A percentile compares a stretch with the other conserved stretches of the same genome.
Conservation (phyloP, 176 grass and related monocot species). For the Lolium rigidum region DNA sequence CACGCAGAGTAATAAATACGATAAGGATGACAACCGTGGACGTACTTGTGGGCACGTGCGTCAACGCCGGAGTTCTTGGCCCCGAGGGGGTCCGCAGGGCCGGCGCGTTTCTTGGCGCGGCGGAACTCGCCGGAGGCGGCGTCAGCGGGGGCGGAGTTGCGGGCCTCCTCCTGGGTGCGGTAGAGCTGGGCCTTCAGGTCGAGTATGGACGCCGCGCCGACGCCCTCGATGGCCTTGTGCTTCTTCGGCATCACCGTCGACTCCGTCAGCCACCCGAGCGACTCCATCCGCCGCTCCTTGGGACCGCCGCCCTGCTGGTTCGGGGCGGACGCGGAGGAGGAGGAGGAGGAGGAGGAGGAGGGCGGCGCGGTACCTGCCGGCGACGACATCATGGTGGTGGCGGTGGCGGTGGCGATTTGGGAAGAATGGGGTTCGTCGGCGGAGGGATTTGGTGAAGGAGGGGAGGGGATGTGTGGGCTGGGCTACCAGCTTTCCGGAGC, state of each 20-base stretch:
- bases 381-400: conserved; percentile 47
- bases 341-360: not conserved
- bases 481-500: not conserved
- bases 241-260: conserved; percentile 97
- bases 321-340: not conserved
- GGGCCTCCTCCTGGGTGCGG: conserved; percentile 80
- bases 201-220: conserved; percentile 87
- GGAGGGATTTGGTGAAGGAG: not conserved
- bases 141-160: conserved; percentile 58
- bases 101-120: conserved; percentile 65
- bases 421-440: not conserved
- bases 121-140: conserved; percentile 61
- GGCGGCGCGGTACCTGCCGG: conserved; percentile 26
- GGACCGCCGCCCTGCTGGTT: not conserved
- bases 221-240: conserved; percentile 95
- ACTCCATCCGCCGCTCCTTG: conserved; percentile 71
- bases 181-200: conserved; percentile 98
- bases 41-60: conserved; percentile 68
- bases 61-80: conserved; percentile 88
- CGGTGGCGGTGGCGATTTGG: conserved; percentile 10
- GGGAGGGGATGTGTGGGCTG: not conserved
- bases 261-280: conserved; percentile 97
- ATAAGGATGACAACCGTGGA: not conserved
- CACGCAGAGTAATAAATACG: not conserved
- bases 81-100: conserved; percentile 57